phyloP scores from a whole-genome alignment of 352 stramenopile species.

The Phytophthora colocasiae region DNA sequence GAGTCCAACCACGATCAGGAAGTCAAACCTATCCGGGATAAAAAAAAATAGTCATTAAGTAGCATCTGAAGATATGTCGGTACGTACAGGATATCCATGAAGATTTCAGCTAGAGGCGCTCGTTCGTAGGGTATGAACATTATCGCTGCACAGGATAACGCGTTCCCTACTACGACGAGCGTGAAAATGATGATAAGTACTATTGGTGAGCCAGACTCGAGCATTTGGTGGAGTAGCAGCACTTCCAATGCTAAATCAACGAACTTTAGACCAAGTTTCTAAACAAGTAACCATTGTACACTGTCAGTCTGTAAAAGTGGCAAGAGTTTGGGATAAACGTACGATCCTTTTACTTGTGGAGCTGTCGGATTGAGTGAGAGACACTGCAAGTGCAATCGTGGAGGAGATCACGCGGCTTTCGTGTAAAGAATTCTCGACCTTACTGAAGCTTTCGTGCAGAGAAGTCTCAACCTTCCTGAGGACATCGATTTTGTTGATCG shows the following conservation, averaged over 20 bases:
- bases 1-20: slow-evolving; percentile 23
- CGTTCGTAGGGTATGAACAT: slow-evolving; percentile 22
- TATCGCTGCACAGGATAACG: slow-evolving; percentile 13
- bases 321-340: neutral
- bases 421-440: neutral
- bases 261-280: slow-evolving; percentile 30
- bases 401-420: neutral
- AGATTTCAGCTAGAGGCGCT: slow-evolving; percentile 15
- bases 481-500: slow-evolving; percentile 1
- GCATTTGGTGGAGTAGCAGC: slow-evolving; percentile 23
- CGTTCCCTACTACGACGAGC: slow-evolving; percentile 19
- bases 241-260: slow-evolving; percentile 23
- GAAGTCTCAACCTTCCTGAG: neutral
- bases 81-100: slow-evolving; percentile 43
- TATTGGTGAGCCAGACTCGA: slow-evolving; percentile 20
- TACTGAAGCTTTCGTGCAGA: neutral
- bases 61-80: too few relatives aligned
- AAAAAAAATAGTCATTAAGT: too few relatives aligned
- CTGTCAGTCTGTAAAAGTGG: neutral
- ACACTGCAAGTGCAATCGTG: neutral
- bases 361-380: neutral
- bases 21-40: slow-evolving; percentile 27
- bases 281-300: slow-evolving; percentile 1
- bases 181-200: slow-evolving; percentile 21
- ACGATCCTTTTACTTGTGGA: slow-evolving; percentile 15